Evolutionary conservation across 225 moss, liverwort and hornwort species (phyloP), one percentile per base, ranked within the genome.

Genomic region (Pseudoscleropodium purum): DNA sequence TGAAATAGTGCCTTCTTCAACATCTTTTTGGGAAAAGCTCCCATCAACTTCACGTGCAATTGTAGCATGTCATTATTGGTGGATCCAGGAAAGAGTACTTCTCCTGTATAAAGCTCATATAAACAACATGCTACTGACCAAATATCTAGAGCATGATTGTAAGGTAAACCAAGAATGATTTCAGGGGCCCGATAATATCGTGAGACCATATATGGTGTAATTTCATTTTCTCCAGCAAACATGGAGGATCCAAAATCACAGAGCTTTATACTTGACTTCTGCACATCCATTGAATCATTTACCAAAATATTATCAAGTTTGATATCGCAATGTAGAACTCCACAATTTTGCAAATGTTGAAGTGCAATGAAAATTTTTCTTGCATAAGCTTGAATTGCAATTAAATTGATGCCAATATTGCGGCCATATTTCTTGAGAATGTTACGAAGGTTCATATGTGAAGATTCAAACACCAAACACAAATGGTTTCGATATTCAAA

Each of bases 281-380:
- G 15, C 6, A 9, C 91, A 78, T 98, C 94, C 86, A 92, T 96
- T 43, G 97, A 90, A 90, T 93, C 97, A 87, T 96, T 98, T 88
- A 98, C 96, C 64, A 98, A 94, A 95, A 98, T 95, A 84, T 98
- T 98, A 89, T 98, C 98, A 82, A 97, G 98, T 92, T 97, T 98
- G 89, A 98, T 97, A 84, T 97, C 94, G 83, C 97, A 97, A 43
- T 97, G 97, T 49, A 98, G 89, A 87, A 98, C 94, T 83, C 96
- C 94, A 89, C 97, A 98, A 83, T 95, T 96, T 79, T 95, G 94
- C 91, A 98, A 87, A 88, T 98, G 96, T 90, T 98, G 94, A 85
- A 98, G 92, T 72, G 97, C 97, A 81, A 96, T 95, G 65, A 97
- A 96, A 51, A 96, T 86, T 89, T 97, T 94, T 88, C 93, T 96